Evolutionary conservation across 768 basidiomycete species (phyloP).

Genomic region (Sutorius australiensis): DNA sequence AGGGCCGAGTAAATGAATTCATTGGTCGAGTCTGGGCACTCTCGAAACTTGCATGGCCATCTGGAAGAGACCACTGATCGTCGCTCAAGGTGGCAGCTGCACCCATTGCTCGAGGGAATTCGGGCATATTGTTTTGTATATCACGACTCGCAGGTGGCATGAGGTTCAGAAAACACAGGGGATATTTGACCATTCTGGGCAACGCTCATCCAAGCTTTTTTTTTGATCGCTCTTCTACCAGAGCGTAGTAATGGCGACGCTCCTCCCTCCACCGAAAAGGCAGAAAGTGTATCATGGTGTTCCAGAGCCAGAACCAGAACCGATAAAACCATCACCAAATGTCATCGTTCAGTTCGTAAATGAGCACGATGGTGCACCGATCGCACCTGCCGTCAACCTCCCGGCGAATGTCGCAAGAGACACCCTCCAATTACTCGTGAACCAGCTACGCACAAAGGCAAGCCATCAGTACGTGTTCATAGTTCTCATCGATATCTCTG

Average conservation of each 20-base stretch:
- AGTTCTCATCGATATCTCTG: constrained; percentile 4
- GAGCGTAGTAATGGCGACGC: constrained; percentile 61
- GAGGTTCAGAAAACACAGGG: constrained; percentile 8
- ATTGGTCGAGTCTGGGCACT: not conserved
- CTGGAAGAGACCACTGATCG: not conserved
- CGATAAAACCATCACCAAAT: constrained; percentile 48
- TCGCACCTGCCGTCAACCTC: constrained; percentile 86
- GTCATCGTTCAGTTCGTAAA: constrained; percentile 91
- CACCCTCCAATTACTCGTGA: constrained; percentile 83
- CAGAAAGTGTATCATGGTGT: constrained; percentile 78
- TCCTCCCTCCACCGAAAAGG: constrained; percentile 86
- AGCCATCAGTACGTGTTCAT: constrained; percentile 23
- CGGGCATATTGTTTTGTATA: not conserved
- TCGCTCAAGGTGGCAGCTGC: not conserved
- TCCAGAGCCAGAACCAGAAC: constrained; percentile 57
- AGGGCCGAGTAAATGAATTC: not conserved
- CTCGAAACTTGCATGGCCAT: not conserved
- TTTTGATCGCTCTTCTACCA: not conserved
- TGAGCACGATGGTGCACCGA: constrained; percentile 73
- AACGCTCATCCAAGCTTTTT: not conserved
- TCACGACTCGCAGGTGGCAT: not conserved
- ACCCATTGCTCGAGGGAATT: not conserved
- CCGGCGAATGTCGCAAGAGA: constrained; percentile 85
- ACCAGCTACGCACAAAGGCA: constrained; percentile 77
- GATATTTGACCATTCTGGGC: constrained; percentile 14